Conservation (phyloP, 163 green algal species). For the Chlamydomonas reinhardtii region DNA sequence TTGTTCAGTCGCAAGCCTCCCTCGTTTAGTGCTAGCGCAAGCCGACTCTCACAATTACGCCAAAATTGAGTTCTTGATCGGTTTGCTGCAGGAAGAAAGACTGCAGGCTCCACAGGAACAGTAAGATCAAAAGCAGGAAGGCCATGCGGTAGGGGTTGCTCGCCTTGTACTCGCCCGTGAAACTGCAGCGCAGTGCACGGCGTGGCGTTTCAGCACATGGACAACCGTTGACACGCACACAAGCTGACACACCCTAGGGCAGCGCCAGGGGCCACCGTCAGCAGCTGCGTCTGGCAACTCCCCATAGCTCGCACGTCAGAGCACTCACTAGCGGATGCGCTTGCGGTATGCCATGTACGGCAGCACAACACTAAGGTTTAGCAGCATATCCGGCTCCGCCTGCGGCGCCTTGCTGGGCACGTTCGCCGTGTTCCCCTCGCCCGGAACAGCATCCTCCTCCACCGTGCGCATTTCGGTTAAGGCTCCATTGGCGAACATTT, state of each 20-base stretch:
- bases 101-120: constrained; percentile 27
- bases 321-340: constrained; percentile 34
- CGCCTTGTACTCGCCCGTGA: constrained; percentile 17
- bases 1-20: too few relatives aligned
- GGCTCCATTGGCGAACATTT: too few relatives aligned
- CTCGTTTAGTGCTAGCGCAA: too few relatives aligned
- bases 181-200: neutral
- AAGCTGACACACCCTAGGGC: too few relatives aligned
- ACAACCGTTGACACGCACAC: too few relatives aligned
- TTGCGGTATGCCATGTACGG: constrained; percentile 44
- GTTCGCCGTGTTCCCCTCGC: too few relatives aligned
- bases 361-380: constrained; percentile 21
- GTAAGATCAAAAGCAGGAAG: neutral
- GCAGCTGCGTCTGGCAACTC: too few relatives aligned
- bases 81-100: neutral
- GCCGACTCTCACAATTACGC: neutral
- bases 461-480: too few relatives aligned
- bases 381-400: neutral
- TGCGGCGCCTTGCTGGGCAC: neutral
- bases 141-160: neutral
- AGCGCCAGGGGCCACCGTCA: too few relatives aligned
- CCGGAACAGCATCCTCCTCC: too few relatives aligned
- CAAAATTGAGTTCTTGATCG: neutral
- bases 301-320: too few relatives aligned
- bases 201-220: neutral